These are phyloP conservation scores for Yamadazyma olivae DNA, from an alignment of 805 yeast genomes.

Conservation along the genomic window DNA sequence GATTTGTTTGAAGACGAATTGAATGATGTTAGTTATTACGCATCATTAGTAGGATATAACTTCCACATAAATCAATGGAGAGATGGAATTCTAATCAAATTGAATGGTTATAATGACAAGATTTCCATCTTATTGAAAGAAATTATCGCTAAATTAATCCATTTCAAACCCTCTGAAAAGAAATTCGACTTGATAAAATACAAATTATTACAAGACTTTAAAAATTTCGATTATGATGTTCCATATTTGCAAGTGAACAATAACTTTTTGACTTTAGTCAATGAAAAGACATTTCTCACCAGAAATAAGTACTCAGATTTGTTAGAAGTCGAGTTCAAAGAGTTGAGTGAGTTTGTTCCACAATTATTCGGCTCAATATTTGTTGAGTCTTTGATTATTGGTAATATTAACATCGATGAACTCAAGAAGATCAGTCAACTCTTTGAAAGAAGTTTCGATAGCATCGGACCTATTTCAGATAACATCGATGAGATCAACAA, in stretches of 20 bases:
- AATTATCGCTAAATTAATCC: conserved; percentile 52
- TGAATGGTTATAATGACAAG: conserved; percentile 85
- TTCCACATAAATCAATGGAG: conserved; percentile 56
- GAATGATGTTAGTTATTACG: conserved; percentile 76
- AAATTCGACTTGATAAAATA: conserved; percentile 70
- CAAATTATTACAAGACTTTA: conserved; percentile 56
- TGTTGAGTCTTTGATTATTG: conserved; percentile 71
- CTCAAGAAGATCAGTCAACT: conserved; percentile 22
- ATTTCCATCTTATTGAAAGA: conserved; percentile 58
- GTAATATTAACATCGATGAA: conserved; percentile 58
- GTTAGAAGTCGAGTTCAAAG: conserved; percentile 41
- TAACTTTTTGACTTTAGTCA: conserved; percentile 59
- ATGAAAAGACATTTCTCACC: conserved; percentile 66
- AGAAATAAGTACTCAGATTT: conserved; percentile 58
- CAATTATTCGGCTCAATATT: conserved; percentile 48
- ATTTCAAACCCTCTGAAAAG: conserved; percentile 48
- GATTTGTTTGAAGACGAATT: conserved; percentile 75
- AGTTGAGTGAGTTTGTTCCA: conserved; percentile 49
- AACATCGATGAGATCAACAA: conserved; percentile 26
- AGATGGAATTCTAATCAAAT: conserved; percentile 66
- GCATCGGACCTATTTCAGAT: conserved; percentile 25
- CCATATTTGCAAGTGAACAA: conserved; percentile 79
- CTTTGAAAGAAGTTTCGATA: conserved; percentile 22
- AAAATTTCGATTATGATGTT: conserved; percentile 65
- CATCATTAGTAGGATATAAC: conserved; percentile 74